phyloP scores from a whole-genome alignment of 768 basidiomycete genomes.

The Aureoboletus auriporus region DNA sequence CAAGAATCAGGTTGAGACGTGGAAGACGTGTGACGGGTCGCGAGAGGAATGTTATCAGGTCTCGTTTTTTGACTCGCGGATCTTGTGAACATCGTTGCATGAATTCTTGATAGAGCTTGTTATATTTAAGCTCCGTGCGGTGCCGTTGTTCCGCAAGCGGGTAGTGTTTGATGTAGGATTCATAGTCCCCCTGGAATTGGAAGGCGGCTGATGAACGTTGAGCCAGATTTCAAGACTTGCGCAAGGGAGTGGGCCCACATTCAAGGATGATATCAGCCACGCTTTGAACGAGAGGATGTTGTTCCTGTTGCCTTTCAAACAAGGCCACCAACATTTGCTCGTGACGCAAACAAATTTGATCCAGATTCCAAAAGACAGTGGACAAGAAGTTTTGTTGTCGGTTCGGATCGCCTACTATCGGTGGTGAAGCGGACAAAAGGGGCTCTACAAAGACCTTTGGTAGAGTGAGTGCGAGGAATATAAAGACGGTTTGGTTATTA shows the following conservation, averaged over 20 bases:
- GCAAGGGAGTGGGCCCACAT: constrained; percentile 39
- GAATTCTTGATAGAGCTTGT: constrained; percentile 63
- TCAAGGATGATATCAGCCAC: constrained; percentile 85
- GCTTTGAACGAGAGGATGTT: constrained; percentile 78
- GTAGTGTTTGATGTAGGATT: constrained; percentile 84
- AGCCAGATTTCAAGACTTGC: constrained; percentile 9
- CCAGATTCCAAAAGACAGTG: constrained; percentile 83
- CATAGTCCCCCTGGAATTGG: constrained; percentile 62
- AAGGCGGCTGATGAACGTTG: constrained; percentile 27
- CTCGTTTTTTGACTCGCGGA: constrained; percentile 67
- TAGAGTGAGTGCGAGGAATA: constrained; percentile 1
- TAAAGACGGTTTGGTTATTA: not conserved
- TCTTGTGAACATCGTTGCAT: constrained; percentile 59
- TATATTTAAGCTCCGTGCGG: constrained; percentile 68
- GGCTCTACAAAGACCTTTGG: constrained; percentile 69
- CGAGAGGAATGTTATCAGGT: constrained; percentile 77
- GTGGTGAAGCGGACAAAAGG: constrained; percentile 55
- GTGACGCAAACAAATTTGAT: constrained; percentile 64
- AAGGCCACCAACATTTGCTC: constrained; percentile 65
- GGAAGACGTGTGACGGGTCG: constrained; percentile 88
- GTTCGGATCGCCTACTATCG: constrained; percentile 53
- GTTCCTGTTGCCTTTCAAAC: constrained; percentile 78
- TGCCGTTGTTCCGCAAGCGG: constrained; percentile 82
- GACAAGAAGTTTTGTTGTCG: constrained; percentile 62
- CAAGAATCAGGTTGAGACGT: constrained; percentile 69